Evolutionary conservation across 345 rosid species (phyloP).

Genomic region (Nasturtium officinale): DNA sequence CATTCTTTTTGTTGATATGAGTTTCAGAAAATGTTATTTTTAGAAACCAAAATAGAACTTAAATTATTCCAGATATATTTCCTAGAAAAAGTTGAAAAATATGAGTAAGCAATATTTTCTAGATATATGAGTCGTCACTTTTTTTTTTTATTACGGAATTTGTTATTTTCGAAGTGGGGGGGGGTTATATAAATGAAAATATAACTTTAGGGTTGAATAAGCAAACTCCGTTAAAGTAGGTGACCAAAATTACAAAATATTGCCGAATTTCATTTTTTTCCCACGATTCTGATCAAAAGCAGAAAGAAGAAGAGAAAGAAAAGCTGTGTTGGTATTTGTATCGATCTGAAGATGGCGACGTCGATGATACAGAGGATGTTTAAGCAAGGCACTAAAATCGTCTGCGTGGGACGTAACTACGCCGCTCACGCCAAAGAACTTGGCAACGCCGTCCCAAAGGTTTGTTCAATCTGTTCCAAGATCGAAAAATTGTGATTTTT

Average conservation of each 20-base stretch:
- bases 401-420: constrained; percentile 97
- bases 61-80: too few species aligned
- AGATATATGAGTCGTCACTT: too few species aligned
- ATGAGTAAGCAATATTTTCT: too few species aligned
- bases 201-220: not conserved
- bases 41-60: too few species aligned
- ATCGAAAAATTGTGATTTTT: not conserved
- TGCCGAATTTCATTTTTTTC: not conserved
- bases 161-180: not conserved
- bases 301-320: not conserved
- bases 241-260: constrained; percentile 10
- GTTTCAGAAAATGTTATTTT: too few species aligned
- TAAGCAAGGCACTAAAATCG: constrained; percentile 77
- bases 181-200: not conserved
- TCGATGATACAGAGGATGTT: constrained; percentile 60
- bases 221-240: not conserved
- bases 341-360: constrained; percentile 45
- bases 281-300: not conserved
- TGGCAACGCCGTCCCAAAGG: constrained; percentile 98
- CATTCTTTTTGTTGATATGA: too few species aligned
- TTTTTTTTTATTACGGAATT: too few species aligned
- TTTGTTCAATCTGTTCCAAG: constrained; percentile 12
- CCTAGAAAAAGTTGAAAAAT: too few species aligned
- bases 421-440: constrained; percentile 97
- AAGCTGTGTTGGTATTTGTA: not conserved